Base-by-base conservation (phyloP, 108 stramenopile genomes). In the Skeletonema potamos region DNA sequence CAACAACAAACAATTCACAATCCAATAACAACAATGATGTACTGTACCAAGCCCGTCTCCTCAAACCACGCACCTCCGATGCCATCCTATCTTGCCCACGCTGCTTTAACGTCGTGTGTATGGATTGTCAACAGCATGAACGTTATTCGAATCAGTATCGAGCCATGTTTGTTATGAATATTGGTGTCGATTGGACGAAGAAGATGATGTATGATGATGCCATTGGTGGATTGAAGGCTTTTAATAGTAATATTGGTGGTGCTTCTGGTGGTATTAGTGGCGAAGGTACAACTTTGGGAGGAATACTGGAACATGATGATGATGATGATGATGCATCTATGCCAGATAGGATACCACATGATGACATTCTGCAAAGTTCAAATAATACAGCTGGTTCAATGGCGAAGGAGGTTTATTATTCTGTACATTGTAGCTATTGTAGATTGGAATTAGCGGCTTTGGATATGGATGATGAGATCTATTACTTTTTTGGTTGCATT, bases 151-250 rank as follows among this genome's bases (percentile, higher is more conserved):
- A 95, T 79, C 94, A 95, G 76, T 95, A 70, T 55, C 82, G 94
- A 34, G 94, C 94, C 65, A 95, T 95, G 91, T 95, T 95, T 87
- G 94, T 95, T 22, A 91, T 95, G 92, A 89, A 91, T 54, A 86
- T 95, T 64, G 76, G 82, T 34, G 91, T 94, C 1, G 77, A 82
- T 69, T 91, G 90, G 92, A 62, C 89, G 27, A 68, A 72, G n/a
- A 54, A 58, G 37, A 63, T 87, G 64, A 44, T 79, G 51, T 90
- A 88, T 65, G 87, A 88, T 65, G 82, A 83, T 30, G 48, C 46
- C 30, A 54, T 71, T 27, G 76, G 88, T 39, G 72, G 54, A 4
- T 55, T 92, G 26, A 84, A 87, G 36, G 22, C 48, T 51, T 51
- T 41, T 39, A 41, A 44, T 18, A 30, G 48, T 32, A 44, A 41